Percentiles rank a stretch among this genome's conserved stretches.
Evolutionary conservation across 1,284 basidiomycete species (phyloP).

Genomic region (Cystobasidium slooffiae): DNA sequence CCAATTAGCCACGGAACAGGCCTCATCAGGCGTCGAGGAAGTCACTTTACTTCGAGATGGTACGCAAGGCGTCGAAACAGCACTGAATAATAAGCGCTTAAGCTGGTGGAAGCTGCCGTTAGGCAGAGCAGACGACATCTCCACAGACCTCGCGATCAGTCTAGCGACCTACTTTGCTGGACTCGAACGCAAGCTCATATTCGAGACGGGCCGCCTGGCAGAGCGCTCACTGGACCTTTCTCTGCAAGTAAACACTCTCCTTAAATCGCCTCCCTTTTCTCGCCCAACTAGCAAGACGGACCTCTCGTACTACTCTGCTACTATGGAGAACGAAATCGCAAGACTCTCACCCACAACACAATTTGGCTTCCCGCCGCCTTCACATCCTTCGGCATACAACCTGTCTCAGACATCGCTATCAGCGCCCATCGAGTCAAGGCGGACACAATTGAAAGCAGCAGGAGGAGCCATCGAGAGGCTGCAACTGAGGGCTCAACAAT

Average conservation of each 20-base stretch:
- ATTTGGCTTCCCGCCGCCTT: conserved; percentile 40
- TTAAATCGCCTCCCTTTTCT: conserved; percentile 5
- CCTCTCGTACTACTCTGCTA: conserved; percentile 32
- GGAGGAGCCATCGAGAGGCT: conserved; percentile 49
- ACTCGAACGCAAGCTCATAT: conserved; percentile 42
- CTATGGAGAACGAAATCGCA: conserved; percentile 30
- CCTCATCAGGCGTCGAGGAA: conserved; percentile 6
- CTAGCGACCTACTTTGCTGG: conserved; percentile 27
- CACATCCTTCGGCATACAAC: conserved; percentile 32
- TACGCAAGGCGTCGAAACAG: conserved; percentile 21
- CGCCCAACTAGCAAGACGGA: background rate
- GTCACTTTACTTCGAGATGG: conserved; percentile 32
- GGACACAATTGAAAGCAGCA: conserved; percentile 45
- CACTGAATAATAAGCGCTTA: conserved; percentile 26
- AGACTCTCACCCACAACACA: conserved; percentile 32
- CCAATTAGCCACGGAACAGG: too few relatives aligned
- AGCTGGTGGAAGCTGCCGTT: conserved; percentile 44
- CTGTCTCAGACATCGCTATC: conserved; percentile 42
- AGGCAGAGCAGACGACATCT: conserved; percentile 43
- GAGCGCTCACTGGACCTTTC: conserved; percentile 36
- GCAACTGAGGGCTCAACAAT: conserved; percentile 47
- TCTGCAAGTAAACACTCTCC: conserved; percentile 19
- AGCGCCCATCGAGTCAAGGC: conserved; percentile 42
- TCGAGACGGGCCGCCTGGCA: conserved; percentile 41
- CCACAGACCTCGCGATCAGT: conserved; percentile 31